Evolutionary conservation across 1,284 basidiomycete species (phyloP), one percentile per base, ranked within the genome.

Genomic region (Microbotryum intermedium): DNA sequence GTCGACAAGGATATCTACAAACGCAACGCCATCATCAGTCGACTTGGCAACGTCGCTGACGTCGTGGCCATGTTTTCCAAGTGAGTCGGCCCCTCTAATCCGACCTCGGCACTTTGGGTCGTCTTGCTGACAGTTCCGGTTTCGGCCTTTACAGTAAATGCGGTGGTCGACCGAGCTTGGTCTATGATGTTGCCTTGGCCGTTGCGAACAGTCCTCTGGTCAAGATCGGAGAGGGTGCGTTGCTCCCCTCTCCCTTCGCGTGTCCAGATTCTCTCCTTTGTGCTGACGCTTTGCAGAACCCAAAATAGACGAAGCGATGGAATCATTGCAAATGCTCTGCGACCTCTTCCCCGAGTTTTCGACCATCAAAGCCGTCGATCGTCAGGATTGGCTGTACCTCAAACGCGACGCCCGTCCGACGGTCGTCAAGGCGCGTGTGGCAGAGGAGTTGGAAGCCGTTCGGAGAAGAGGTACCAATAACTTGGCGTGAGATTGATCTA

Each of bases 51-150:
- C 39, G 52, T 67, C 29, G 60, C 63, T 10, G 66, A 67, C 25
- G 66, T 65, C n/a, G 61, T 67, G n/a, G 56, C 55, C 45, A 61
- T 67, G 60, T 51, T 51, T 13, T 51, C 50, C 30, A n/a, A 28
- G 50, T 63, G 13, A 20, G 61, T 50, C 50, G 9, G 3, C 1
- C 16, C 20, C 25, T n/a, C 13, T n/a, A 5, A 16, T 23, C 18
- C 21, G 21, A 7, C 43, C 29, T 50, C 43, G 20, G 20, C 3
- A 13, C 3, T 34, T 6, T 18, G 20, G 11, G 16, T 30, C 11
- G 26, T 43, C 34, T 28, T 44, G n/a, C 43, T 53, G 45, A 52
- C 51, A 18, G 11, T 6, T 46, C 49, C 25, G 30, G 43, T 6
- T 29, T 43, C 20, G 10, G n/a, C n/a, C 34, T 39, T 39, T 39